phyloP scores from a whole-genome alignment of 2,329 filamentous ascomycete genomes.

The Teratosphaeria zuluensis region DNA sequence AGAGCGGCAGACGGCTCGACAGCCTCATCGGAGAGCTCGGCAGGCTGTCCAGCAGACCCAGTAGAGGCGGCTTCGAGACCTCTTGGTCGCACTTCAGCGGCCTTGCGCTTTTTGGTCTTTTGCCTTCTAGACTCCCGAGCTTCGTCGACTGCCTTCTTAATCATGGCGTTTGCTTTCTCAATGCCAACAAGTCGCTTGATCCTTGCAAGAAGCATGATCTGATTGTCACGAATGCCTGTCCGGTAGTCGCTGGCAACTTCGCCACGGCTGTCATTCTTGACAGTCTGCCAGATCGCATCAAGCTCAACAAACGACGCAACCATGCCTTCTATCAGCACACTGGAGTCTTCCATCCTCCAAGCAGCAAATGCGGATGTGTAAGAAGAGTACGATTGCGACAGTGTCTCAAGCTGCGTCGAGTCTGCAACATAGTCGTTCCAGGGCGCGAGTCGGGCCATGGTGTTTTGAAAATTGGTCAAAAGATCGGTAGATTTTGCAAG shows the following conservation, averaged over 20 bases:
- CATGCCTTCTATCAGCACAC: slow-evolving; percentile 72
- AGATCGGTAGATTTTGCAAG: slow-evolving; percentile 70
- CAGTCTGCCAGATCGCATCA: slow-evolving; percentile 72
- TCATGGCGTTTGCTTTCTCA: slow-evolving; percentile 60
- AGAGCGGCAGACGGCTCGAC: slow-evolving; percentile 5
- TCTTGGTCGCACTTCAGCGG: slow-evolving; percentile 61
- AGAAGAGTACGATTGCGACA: slow-evolving; percentile 61
- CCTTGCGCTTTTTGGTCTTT: slow-evolving; percentile 54
- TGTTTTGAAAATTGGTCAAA: slow-evolving; percentile 67
- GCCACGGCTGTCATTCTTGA: slow-evolving; percentile 67
- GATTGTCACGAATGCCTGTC: slow-evolving; percentile 71
- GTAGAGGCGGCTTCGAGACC: slow-evolving; percentile 29
- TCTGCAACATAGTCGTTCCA: slow-evolving; percentile 60
- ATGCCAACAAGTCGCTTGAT: slow-evolving; percentile 70
- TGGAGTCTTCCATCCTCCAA: slow-evolving; percentile 74
- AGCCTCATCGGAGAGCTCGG: slow-evolving; percentile 1
- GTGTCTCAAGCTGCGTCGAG: slow-evolving; percentile 49
- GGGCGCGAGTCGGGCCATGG: slow-evolving; percentile 54
- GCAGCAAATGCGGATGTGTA: slow-evolving; percentile 73
- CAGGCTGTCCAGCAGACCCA: slow-evolving; percentile 9
- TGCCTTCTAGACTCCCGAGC: slow-evolving; percentile 55
- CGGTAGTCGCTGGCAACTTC: slow-evolving; percentile 67
- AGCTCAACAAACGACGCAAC: slow-evolving; percentile 77
- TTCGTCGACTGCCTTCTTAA: slow-evolving; percentile 56
- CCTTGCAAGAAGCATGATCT: slow-evolving; percentile 66